phyloP scores from a whole-genome alignment of 225 moss, liverwort and hornwort genomes.

The Polytrichum commune region DNA sequence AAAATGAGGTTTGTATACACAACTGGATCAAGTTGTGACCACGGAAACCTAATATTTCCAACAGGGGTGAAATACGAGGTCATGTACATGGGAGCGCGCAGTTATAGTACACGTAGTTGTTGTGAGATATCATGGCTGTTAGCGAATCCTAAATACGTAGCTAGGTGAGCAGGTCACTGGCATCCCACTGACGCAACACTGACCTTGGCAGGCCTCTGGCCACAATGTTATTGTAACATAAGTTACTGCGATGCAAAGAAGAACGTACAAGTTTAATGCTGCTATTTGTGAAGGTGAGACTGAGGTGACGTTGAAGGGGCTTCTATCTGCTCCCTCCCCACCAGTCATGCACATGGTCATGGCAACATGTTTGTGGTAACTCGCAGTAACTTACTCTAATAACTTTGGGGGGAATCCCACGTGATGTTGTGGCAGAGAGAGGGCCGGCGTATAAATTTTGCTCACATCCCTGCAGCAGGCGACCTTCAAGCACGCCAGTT shows the following conservation, averaged over 20 bases:
- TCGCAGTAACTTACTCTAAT: too few species aligned
- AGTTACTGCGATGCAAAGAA: background rate
- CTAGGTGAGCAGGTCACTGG: constrained; percentile 1
- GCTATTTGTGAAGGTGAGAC: background rate
- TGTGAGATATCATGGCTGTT: background rate
- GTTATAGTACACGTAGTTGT: background rate
- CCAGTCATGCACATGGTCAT: too few species aligned
- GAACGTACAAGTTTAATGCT: background rate
- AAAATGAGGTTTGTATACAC: background rate
- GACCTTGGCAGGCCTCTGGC: background rate
- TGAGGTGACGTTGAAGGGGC: background rate
- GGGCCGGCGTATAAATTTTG: too few species aligned
- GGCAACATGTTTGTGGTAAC: too few species aligned
- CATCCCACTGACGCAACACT: background rate
- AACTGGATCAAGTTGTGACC: background rate
- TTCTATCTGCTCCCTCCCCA: background rate
- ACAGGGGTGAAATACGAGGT: background rate
- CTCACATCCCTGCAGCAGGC: too few species aligned
- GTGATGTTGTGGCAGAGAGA: too few species aligned
- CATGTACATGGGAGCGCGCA: background rate
- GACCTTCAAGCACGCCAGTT: too few species aligned
- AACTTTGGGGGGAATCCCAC: too few species aligned
- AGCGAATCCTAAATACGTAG: background rate
- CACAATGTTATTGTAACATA: background rate
- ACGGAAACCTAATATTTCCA: background rate